Conservation (phyloP, 2,329 filamentous ascomycete genomes). For the Aspergillus candidus region DNA sequence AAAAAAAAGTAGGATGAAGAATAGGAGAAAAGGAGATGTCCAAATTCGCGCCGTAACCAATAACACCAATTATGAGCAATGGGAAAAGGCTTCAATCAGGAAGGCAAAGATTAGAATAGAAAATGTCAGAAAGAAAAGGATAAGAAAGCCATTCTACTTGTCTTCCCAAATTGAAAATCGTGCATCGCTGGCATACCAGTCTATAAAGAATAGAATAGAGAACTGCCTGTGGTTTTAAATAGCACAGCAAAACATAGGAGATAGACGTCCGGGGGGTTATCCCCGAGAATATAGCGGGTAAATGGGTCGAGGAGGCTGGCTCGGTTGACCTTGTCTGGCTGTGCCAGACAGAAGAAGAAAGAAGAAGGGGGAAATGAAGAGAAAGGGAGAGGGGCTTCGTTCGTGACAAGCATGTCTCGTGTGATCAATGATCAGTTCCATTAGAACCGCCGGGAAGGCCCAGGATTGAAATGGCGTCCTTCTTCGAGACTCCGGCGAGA, state of each 20-base stretch:
- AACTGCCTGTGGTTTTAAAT: background rate
- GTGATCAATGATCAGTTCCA: slow-evolving; percentile 9
- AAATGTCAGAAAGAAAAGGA: too few species aligned
- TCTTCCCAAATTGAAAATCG: too few species aligned
- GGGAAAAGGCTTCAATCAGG: too few species aligned
- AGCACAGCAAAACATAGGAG: background rate
- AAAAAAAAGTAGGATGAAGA: too few species aligned
- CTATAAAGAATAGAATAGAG: background rate
- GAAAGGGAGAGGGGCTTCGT: background rate
- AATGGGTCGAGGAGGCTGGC: background rate
- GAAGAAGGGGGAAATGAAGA: too few species aligned
- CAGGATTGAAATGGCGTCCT: slow-evolving; percentile 28
- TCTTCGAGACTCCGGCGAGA: slow-evolving; percentile 41
- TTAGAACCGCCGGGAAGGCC: slow-evolving; percentile 25
- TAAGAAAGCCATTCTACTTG: too few species aligned
- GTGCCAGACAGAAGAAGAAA: background rate
- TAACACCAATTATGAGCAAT: too few species aligned
- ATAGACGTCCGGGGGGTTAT: background rate
- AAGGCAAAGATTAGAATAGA: too few species aligned
- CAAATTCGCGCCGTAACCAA: too few species aligned
- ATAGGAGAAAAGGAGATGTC: too few species aligned
- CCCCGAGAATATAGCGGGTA: background rate
- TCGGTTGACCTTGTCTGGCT: too few species aligned
- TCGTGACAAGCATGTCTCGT: too few species aligned
- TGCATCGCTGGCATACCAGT: slow-evolving; percentile 2